Conservation (phyloP, 2,329 filamentous ascomycete species). For the Cyclaneusma minus region DNA sequence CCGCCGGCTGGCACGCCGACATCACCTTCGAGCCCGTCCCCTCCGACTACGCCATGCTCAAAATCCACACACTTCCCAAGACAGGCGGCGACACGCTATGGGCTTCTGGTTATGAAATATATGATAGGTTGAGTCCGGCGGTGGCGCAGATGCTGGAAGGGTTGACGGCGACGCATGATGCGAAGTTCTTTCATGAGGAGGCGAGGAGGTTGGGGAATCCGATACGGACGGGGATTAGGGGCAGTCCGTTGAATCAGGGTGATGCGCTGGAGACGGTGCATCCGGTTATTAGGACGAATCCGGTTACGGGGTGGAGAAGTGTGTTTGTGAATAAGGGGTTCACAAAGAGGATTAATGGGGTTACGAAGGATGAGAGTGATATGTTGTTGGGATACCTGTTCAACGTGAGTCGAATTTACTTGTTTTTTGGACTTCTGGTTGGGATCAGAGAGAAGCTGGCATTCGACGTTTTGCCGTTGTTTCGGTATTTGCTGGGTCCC, state of each 20-base stretch:
- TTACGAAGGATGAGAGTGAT: slow-evolving; percentile 39
- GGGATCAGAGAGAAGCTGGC: too few species aligned
- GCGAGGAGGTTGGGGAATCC: slow-evolving; percentile 27
- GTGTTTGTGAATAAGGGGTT: slow-evolving; percentile 29
- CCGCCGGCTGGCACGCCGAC: slow-evolving; percentile 34
- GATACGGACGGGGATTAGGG: slow-evolving; percentile 23
- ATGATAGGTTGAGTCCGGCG: slow-evolving; percentile 34
- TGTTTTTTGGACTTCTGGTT: too few species aligned
- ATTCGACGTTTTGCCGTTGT: too few species aligned
- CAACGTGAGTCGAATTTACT: slow-evolving; percentile 37
- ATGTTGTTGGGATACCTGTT: slow-evolving; percentile 17
- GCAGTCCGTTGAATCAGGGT: slow-evolving; percentile 41
- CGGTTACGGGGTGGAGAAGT: slow-evolving; percentile 30
- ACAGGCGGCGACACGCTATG: slow-evolving; percentile 32
- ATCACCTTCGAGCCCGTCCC: slow-evolving; percentile 37
- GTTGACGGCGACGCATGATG: slow-evolving; percentile 32
- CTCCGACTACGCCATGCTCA: slow-evolving; percentile 36
- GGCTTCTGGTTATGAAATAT: slow-evolving; percentile 35
- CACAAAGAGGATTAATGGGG: slow-evolving; percentile 36
- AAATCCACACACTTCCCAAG: slow-evolving; percentile 29
- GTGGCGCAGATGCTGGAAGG: slow-evolving; percentile 30
- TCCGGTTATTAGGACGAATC: slow-evolving; percentile 43
- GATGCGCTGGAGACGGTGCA: slow-evolving; percentile 24
- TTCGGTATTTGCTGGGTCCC: too few species aligned
- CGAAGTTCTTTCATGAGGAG: slow-evolving; percentile 33